Evolutionary conservation across 139 green algal genomes (phyloP), one percentile per base, ranked within the genome.

Genomic region (Coccomyxa sp.): DNA sequence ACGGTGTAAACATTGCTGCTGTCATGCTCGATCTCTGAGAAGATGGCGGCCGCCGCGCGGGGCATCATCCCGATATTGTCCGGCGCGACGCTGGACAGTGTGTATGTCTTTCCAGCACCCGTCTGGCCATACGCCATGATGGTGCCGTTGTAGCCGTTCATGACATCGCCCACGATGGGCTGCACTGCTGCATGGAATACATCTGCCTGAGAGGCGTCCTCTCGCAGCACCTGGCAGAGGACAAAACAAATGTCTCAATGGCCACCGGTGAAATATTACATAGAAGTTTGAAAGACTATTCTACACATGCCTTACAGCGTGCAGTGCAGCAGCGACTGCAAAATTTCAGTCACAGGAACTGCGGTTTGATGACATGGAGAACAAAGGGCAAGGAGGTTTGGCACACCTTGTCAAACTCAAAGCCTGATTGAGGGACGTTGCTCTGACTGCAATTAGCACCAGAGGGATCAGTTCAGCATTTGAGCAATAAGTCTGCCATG

Each of bases 101-200:
- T 95, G 88, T 93, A 93, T 0, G 94, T 97, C 83, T 97, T 97
- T 66, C 94, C 94, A 1, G 94, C 92, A 51, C 94, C 94, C 85
- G 91, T 91, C 79, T 89, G 89, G 1, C 94, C 94, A 79, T 96
- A 97, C 0, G 93, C 93, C 87, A 97, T 92, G 58, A 97, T 88
- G 0, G 93, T 96, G 63, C 91, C 93, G 75, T 97, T 96, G 90
- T 95, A 97, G 0, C 94, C 94, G 0, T 90, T 85, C 60, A 97
- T 75, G 66, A 96, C 91, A 80, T 95, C 92, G 58, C 92, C 89
- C 21, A 96, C 90, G 1, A 94, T 82, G 0, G 90, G 87, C 79
- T 85, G 85, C 9, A 93, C 92, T 0, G 87, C 92, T 9, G 84
- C 81, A 12, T 90, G 76, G 78, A 95, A 96, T 30, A 97, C 93